phyloP scores from a whole-genome alignment of 441 rosid species.

The Melastoma candidum region DNA sequence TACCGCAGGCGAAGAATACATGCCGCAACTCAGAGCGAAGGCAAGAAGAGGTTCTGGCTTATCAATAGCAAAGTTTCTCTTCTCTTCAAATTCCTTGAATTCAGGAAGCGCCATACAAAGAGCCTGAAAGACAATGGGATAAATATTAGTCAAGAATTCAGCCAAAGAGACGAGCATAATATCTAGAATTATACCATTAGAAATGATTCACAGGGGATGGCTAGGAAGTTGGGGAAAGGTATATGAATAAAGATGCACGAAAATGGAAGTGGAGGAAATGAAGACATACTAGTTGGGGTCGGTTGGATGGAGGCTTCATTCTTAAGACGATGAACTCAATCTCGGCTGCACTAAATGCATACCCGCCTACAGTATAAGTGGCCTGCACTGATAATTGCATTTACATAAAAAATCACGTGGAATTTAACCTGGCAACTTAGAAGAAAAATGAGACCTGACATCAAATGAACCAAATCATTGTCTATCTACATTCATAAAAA shows the following conservation, averaged over 20 bases:
- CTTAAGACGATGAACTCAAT: conserved; percentile 50
- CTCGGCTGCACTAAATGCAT: conserved; percentile 47
- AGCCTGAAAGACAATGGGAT: conserved; percentile 24
- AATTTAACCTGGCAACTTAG: too few relatives aligned
- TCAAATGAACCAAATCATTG: too few relatives aligned
- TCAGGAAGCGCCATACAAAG: conserved; percentile 47
- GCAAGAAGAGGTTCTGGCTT: conserved; percentile 52
- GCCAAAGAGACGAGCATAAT: too few relatives aligned
- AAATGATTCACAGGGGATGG: too few relatives aligned
- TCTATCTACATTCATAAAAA: too few relatives aligned
- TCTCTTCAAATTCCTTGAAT: conserved; percentile 38
- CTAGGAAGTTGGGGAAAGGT: too few relatives aligned
- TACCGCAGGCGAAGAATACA: conserved; percentile 71
- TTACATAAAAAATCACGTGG: too few relatives aligned
- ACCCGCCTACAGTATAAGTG: conserved; percentile 61
- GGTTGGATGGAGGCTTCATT: conserved; percentile 57
- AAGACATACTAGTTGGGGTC: conserved; percentile 50
- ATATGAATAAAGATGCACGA: neutral
- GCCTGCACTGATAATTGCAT: conserved; percentile 30
- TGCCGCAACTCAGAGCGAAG: conserved; percentile 57
- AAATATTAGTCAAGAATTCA: too few relatives aligned
- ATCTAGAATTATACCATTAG: too few relatives aligned
- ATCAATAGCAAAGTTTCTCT: conserved; percentile 27
- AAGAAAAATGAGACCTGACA: too few relatives aligned
- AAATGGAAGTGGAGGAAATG: neutral